Percentiles rank a stretch among this genome's conserved stretches.
Conservation (phyloP, 371 early-diverging fungal genomes). For the Saksenaea vasiformis region DNA sequence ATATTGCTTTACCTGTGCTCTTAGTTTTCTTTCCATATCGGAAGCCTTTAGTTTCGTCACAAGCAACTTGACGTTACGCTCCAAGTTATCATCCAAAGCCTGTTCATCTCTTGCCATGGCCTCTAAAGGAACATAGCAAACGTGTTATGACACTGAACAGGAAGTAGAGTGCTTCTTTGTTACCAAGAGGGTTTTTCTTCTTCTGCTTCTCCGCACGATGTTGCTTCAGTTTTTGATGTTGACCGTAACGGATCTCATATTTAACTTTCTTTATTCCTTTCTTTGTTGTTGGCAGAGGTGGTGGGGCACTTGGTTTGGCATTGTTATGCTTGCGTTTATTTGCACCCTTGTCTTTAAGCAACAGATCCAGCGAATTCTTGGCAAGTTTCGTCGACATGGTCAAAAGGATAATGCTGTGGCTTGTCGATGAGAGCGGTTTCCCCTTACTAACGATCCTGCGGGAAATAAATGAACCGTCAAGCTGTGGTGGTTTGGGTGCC, state of each 20-base stretch:
- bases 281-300: conserved; percentile 52
- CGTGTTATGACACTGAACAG: neutral
- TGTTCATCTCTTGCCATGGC: conserved; percentile 28
- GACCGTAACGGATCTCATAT: conserved; percentile 59
- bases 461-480: too few relatives aligned
- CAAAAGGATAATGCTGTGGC: neutral
- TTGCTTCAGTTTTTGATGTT: conserved; percentile 40
- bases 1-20: conserved; percentile 26
- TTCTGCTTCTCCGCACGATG: conserved; percentile 37
- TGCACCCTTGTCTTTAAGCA: conserved; percentile 12
- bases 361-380: neutral
- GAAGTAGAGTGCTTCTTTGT: neutral
- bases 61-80: conserved; percentile 37
- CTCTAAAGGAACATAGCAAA: conserved; percentile 17
- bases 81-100: conserved; percentile 32
- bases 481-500: too few relatives aligned
- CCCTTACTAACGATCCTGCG: too few relatives aligned
- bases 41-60: conserved; percentile 33
- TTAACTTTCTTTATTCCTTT: conserved; percentile 62
- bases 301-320: conserved; percentile 1
- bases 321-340: neutral
- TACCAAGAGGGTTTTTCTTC: conserved; percentile 58
- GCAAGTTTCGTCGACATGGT: neutral
- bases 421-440: too few relatives aligned
- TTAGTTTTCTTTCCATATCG: conserved; percentile 33